Evolutionary conservation across 179 eudicot species (phyloP).

Genomic region (Beta corolliflora): DNA sequence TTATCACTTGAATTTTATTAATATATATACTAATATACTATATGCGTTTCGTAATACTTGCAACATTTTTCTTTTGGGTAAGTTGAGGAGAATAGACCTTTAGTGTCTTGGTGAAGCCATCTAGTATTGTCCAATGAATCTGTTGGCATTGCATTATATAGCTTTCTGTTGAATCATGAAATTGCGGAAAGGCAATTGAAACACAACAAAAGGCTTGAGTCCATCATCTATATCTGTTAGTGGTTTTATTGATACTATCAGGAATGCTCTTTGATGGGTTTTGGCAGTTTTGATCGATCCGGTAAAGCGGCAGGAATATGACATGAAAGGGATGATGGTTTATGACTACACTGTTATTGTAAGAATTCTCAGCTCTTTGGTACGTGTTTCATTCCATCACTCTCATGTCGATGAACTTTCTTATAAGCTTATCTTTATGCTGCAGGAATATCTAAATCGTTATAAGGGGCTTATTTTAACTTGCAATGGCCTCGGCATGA

Average conservation of each 20-base stretch:
- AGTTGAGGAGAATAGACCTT: too few species aligned
- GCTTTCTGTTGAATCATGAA: neutral
- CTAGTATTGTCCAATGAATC: neutral
- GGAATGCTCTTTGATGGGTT: neutral
- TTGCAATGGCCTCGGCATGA: slow-evolving; percentile 92
- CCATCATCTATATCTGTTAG: slow-evolving; percentile 18
- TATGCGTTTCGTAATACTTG: too few species aligned
- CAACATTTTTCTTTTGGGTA: too few species aligned
- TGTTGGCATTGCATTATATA: neutral
- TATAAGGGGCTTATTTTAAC: slow-evolving; percentile 91
- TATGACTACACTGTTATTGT: slow-evolving; percentile 65
- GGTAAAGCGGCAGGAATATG: slow-evolving; percentile 68
- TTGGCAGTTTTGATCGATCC: slow-evolving; percentile 84
- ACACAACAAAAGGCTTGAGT: slow-evolving; percentile 1
- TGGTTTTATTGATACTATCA: neutral
- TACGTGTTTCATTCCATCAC: neutral
- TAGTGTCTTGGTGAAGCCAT: neutral
- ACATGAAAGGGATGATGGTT: slow-evolving; percentile 59
- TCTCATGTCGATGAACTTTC: neutral
- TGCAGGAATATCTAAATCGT: slow-evolving; percentile 83
- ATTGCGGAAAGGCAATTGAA: neutral
- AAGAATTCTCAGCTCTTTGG: slow-evolving; percentile 31
- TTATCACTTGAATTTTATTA: too few species aligned
- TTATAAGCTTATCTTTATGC: slow-evolving; percentile 2
- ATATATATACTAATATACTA: too few species aligned